Conservation (phyloP, 495 filamentous ascomycete species). For the Astrocystis sublimbata region DNA sequence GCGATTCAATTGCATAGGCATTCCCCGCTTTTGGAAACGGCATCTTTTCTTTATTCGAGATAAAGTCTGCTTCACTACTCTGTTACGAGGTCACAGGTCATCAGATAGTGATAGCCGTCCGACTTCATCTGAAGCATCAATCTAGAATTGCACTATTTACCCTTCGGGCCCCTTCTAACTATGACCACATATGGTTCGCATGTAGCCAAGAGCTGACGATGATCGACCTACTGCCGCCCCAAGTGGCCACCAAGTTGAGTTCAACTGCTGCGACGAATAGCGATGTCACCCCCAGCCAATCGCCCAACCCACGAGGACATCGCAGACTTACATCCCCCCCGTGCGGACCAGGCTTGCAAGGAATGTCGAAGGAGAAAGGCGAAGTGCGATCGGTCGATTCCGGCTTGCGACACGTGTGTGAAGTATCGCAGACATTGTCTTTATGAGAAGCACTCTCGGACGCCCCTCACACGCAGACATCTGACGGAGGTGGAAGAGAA, state of each 20-base stretch:
- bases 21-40: background rate
- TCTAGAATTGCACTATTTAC: background rate
- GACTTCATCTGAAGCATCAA: background rate
- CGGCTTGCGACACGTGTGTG: slow-evolving; percentile 12
- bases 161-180: background rate
- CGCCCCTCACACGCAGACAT: slow-evolving; percentile 28
- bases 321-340: background rate
- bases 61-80: background rate
- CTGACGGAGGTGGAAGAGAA: slow-evolving; percentile 23
- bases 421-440: slow-evolving; percentile 30
- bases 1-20: no score
- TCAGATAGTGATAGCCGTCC: background rate
- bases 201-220: no score
- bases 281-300: background rate
- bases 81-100: background rate
- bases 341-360: slow-evolving; percentile 16
- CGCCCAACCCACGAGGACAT: background rate
- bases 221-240: no score
- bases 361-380: slow-evolving; percentile 20
- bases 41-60: background rate
- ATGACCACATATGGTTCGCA: background rate
- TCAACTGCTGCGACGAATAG: background rate
- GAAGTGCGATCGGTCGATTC: slow-evolving; percentile 13
- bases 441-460: slow-evolving; percentile 29
- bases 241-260: no score